Base-by-base conservation (phyloP, 208 protist genomes). In the Trypanosoma melophagium region DNA sequence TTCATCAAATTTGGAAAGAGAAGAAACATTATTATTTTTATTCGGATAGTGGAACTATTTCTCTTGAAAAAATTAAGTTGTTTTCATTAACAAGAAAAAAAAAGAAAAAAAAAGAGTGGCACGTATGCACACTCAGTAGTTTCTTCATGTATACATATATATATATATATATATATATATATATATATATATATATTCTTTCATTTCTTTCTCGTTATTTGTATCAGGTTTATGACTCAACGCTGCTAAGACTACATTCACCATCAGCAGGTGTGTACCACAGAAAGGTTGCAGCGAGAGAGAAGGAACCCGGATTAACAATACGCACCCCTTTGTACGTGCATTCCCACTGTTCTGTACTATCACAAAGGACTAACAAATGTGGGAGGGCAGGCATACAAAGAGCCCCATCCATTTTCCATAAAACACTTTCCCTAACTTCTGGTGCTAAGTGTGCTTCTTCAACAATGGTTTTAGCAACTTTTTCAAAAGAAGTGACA, bases 201-300 rank as follows among this genome's bases (percentile, higher is more conserved):
- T 13, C n/a, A 28, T 22, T 7, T 9, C 17, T 47, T 49, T 52
- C 53, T 71, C 14, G 35, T 41, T 45, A 41, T 35, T 12, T 54
- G 1, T 22, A 55, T 42, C 24, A 19, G 38, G 2, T 61, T 42
- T 62, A 45, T 52, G 52, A 78, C 17, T 90, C 83, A 12, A 96
- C 57, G 38, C 71, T 90, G 70, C 78, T 96, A 8, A 96, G 76
- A 59, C 77, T 86, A 60, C 86, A 94, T 71, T 93, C 88, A 25
- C 85, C 84, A 68, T 96, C 91, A 7, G 81, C 65, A 52, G 86
- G 91, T 0, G 91, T 96, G 71, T 96, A 94, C 89, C 91, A 96
- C 47, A 96, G 57, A 76, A 96, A 96, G 9, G 88, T 93, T 19
- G 76, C 60, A 53, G 54, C 83, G 13, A 87, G 80, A 2, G 84